Conservation (phyloP, 768 basidiomycete genomes). For the Tricholoma matsutake region DNA sequence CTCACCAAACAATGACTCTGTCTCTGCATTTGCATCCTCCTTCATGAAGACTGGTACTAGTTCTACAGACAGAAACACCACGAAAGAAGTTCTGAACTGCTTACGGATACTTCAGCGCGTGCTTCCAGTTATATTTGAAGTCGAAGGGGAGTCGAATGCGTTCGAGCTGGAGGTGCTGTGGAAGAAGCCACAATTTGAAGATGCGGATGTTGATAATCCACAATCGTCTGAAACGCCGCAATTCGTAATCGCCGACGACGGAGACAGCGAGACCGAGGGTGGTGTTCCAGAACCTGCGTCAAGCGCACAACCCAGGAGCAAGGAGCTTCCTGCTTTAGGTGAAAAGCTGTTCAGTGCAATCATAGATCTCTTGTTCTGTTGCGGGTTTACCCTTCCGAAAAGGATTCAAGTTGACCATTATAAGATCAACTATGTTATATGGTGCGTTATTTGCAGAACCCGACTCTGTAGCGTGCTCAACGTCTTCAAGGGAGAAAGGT, state of each 20-base stretch:
- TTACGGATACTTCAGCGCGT: constrained; percentile 87
- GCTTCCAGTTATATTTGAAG: constrained; percentile 85
- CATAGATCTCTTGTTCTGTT: constrained; percentile 88
- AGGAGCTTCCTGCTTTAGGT: constrained; percentile 68
- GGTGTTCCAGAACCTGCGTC: constrained; percentile 13
- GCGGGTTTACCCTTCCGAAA: constrained; percentile 86
- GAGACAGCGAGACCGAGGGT: constrained; percentile 19
- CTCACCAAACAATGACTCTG: constrained; percentile 47
- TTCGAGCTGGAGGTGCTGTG: constrained; percentile 85
- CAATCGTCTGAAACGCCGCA: constrained; percentile 43
- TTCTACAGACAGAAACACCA: constrained; percentile 58
- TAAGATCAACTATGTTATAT: constrained; percentile 85
- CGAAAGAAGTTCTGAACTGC: constrained; percentile 89
- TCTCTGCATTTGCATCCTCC: constrained; percentile 66
- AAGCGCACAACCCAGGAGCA: constrained; percentile 29
- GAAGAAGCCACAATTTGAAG: constrained; percentile 58
- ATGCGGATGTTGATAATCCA: constrained; percentile 21
- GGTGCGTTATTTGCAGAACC: constrained; percentile 46
- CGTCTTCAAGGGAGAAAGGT: constrained; percentile 78
- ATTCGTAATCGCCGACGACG: constrained; percentile 86
- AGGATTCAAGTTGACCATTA: constrained; percentile 75
- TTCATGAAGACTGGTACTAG: constrained; percentile 59
- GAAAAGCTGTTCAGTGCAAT: constrained; percentile 77
- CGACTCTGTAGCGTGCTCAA: not conserved
- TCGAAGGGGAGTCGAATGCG: constrained; percentile 63